A percentile compares a stretch with the other conserved stretches of the same genome.
Evolutionary conservation across 768 basidiomycete genomes (phyloP).

Genomic region (Hericium rajendrae): DNA sequence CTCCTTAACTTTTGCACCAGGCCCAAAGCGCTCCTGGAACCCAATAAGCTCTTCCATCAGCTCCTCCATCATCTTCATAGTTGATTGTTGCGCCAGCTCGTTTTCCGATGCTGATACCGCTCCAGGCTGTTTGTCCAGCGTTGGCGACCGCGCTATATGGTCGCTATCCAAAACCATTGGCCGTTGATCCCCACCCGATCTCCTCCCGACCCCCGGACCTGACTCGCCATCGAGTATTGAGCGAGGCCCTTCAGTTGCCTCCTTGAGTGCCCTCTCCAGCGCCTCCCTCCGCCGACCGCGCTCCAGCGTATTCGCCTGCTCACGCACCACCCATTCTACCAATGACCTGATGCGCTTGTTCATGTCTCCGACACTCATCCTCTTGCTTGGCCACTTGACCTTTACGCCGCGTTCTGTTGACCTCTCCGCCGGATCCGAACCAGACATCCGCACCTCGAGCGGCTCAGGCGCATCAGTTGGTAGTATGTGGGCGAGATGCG

Average conservation of each 20-base stretch:
- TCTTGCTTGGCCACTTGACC: slow-evolving; percentile 88
- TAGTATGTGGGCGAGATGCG: slow-evolving; percentile 76
- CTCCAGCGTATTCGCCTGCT: slow-evolving; percentile 70
- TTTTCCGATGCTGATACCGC: background rate
- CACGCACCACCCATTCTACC: slow-evolving; percentile 89
- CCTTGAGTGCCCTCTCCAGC: slow-evolving; percentile 43
- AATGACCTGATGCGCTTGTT: slow-evolving; percentile 86
- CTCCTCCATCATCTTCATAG: slow-evolving; percentile 84
- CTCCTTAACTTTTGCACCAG: slow-evolving; percentile 34
- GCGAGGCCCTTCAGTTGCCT: slow-evolving; percentile 6
- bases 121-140: slow-evolving; percentile 12
- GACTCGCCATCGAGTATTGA: background rate
- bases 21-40: slow-evolving; percentile 85
- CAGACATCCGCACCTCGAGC: slow-evolving; percentile 53
- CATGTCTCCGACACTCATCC: slow-evolving; percentile 97
- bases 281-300: slow-evolving; percentile 61
- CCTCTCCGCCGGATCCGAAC: slow-evolving; percentile 45
- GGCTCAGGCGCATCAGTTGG: slow-evolving; percentile 69
- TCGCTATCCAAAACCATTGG: slow-evolving; percentile 27
- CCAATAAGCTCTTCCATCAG: slow-evolving; percentile 82
- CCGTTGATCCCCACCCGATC: slow-evolving; percentile 15
- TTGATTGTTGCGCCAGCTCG: slow-evolving; percentile 20
- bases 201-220: background rate
- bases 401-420: slow-evolving; percentile 71
- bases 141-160: slow-evolving; percentile 11